Evolutionary conservation across 768 basidiomycete genomes (phyloP), one percentile per base, ranked within the genome.

Genomic region (Naematelia encephala): DNA sequence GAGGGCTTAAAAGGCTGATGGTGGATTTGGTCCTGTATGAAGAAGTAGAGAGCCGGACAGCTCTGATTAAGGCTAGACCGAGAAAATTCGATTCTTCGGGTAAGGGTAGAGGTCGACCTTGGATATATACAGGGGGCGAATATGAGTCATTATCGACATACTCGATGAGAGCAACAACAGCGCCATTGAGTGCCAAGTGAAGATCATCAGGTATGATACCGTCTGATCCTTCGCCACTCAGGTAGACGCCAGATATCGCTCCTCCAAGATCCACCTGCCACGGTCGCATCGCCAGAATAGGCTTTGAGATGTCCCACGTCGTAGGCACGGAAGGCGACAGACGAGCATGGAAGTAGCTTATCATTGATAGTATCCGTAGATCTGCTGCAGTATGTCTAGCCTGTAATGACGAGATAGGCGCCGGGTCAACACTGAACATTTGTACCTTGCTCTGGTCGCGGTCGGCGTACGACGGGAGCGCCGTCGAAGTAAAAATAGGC

Each of bases 1-100:
- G 60, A n/a, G 0, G 93, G 90, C 0, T 92, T 91, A 30, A 96
- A 79, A n/a, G 96, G 64, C 29, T 94, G 91, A 30, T n/a, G 93
- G 77, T 1, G 61, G 60, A 1, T 47, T 34, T 14, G 14, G 45
- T 23, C 29, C 19, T 34, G 51, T 2, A 68, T 60, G 23, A n/a
- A 2, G 62, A 62, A 22, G 48, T 19, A 12, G n/a, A 12, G 29
- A 44, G 13, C 19, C 26, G n/a, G 59, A 77, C n/a, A 46, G 79
- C 79, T 21, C 92, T 86, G 13, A 97, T 80, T 11, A 96, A 79
- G 0, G 82, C 94, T 19, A 94, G 80, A 1, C 91, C 93, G 23
- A 85, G 77, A 62, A 89, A 90, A 8, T 66, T 81, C 0, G 89
- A 89, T 0, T 80, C 75, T 0, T 79, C 67, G 0, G 90, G 87